Conservation (phyloP, 495 filamentous ascomycete species). For the Penicillium argentinense region DNA sequence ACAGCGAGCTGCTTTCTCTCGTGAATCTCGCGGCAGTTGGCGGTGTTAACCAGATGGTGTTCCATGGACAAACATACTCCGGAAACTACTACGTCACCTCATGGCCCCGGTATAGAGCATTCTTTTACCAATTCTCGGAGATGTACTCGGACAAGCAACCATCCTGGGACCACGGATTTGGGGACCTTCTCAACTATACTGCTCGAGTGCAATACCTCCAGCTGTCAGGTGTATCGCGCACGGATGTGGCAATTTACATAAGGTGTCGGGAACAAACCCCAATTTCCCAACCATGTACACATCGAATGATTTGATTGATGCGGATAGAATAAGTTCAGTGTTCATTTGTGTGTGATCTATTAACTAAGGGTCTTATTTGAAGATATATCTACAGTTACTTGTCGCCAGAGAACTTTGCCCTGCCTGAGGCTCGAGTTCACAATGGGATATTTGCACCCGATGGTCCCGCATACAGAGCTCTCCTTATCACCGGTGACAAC, state of each 20-base stretch:
- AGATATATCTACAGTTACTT: no score
- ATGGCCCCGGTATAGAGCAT: constrained; percentile 51
- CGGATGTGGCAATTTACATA: constrained; percentile 44
- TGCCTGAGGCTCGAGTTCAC: no score
- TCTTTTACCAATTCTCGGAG: constrained; percentile 43
- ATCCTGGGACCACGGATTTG: constrained; percentile 39
- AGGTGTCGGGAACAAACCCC: constrained; percentile 20
- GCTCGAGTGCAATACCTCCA: constrained; percentile 36
- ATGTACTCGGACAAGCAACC: constrained; percentile 45
- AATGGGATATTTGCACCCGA: no score
- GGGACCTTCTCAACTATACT: constrained; percentile 39
- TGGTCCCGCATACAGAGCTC: no score
- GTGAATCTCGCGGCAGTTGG: constrained; percentile 37
- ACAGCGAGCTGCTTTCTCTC: constrained; percentile 25
- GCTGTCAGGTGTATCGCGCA: constrained; percentile 39
- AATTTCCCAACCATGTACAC: constrained; percentile 18
- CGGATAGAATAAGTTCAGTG: constrained; percentile 16
- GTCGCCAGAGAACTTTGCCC: no score
- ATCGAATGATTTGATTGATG: constrained; percentile 15
- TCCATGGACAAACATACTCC: constrained; percentile 47
- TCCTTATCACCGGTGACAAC: no score
- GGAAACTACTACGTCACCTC: constrained; percentile 41
- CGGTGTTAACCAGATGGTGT: constrained; percentile 45
- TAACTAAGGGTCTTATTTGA: no score
- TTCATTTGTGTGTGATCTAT: no score